These are phyloP conservation scores for Colletotrichum musae DNA, from an alignment of 2,329 filamentous ascomycete genomes.

Conservation along the genomic window DNA sequence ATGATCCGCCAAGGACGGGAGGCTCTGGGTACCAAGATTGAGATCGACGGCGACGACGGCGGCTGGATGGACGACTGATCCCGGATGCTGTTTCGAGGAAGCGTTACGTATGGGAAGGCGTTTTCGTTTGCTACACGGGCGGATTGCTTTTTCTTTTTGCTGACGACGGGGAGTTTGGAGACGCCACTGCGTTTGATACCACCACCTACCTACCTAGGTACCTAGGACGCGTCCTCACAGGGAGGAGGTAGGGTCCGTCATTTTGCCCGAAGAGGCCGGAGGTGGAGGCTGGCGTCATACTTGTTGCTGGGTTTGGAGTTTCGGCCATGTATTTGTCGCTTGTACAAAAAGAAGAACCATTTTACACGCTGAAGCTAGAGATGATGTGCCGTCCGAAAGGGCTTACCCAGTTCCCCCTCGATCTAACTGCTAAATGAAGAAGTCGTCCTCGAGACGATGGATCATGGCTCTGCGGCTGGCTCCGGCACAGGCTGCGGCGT, in stretches of 20 bases:
- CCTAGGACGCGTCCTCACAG: neutral
- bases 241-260: conserved; percentile 2
- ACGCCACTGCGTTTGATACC: conserved; percentile 33
- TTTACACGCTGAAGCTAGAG: no score
- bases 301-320: no score
- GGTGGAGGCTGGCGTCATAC: no score
- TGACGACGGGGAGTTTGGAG: conserved; percentile 27
- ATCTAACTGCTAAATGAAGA: no score
- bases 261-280: neutral
- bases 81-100: neutral
- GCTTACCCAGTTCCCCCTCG: no score
- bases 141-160: neutral
- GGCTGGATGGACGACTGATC: conserved; percentile 59
- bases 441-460: no score
- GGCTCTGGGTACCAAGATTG: conserved; percentile 82
- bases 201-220: conserved; percentile 12
- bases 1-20: conserved; percentile 93
- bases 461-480: no score
- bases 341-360: no score
- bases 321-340: no score
- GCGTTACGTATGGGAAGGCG: conserved; percentile 6
- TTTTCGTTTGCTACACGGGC: conserved; percentile 27
- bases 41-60: conserved; percentile 67
- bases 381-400: no score
- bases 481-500: no score